Base-by-base conservation (phyloP, 78 protist species). In the Dictyostelium citrinum region DNA sequence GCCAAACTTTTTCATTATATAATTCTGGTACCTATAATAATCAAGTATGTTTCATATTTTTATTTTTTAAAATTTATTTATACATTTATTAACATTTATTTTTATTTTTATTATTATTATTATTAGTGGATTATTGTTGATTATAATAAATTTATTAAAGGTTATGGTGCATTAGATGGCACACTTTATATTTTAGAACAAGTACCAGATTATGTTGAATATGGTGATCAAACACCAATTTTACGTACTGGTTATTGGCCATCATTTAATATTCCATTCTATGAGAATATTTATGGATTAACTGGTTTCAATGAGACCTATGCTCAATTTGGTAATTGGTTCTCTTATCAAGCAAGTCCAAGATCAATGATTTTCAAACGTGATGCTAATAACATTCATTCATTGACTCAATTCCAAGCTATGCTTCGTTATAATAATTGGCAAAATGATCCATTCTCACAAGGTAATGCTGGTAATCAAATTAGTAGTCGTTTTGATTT, bases 11-110 rank as follows among this genome's bases (percentile, higher is more conserved):
- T 20, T 10, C 43, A 27, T 5, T 27, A 14, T 81, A 90, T 45
- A 92, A 96, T 83, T 60, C 90, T 43, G 99, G 99, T 39, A 97
- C 98, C 39, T 97, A 97, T 85, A 96, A 96, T 90, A 97, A 97
- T 77, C 55, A 67, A 67, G 60, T 49, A 49, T 16, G 60, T 49
- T 49, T 49, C n/a, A n/a, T 16, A 12, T 64, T 24, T 22, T 27
- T 27, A 24, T 27, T 64, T 64, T 64, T 24, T 3, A 24, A 64
- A 64, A 61, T 61, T 0, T 20, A 70, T 31, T 33, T 3, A n/a
- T 3, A 29, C 5, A 11, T 70, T 9, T 22, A 70, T 70, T 31
- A 20, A 35, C 39, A 72, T 35, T 72, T 17, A 20, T 35, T 14
- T 39, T 31, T 72, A 16, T 35, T 29, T 2, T 71, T 29, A 35